These are phyloP conservation scores for Picochlorum sp. DNA, from an alignment of 139 green algal species.

Conservation along the genomic window DNA sequence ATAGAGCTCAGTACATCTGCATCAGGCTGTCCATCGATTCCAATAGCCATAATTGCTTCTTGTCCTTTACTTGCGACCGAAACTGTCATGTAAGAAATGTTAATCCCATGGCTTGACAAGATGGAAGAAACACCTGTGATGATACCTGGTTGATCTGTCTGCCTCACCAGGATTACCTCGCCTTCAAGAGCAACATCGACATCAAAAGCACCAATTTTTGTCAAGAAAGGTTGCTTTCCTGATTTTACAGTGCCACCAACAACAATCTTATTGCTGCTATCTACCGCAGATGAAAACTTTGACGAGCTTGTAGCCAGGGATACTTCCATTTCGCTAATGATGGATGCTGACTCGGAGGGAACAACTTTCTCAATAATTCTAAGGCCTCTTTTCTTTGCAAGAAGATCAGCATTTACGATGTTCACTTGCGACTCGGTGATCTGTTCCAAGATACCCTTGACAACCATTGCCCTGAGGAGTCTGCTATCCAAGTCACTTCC, in stretches of 20 bases:
- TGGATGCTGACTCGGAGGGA: slow-evolving; percentile 13
- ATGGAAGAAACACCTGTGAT: slow-evolving; percentile 66
- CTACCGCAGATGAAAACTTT: slow-evolving; percentile 59
- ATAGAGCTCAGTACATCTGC: slow-evolving; percentile 8
- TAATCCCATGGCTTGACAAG: slow-evolving; percentile 63
- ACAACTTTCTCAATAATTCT: slow-evolving; percentile 56
- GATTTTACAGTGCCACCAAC: slow-evolving; percentile 62
- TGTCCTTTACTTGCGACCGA: slow-evolving; percentile 14
- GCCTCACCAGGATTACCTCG: slow-evolving; percentile 59
- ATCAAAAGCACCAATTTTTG: slow-evolving; percentile 74
- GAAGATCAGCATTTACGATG: slow-evolving; percentile 92
- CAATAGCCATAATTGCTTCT: slow-evolving; percentile 90
- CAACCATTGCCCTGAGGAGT: slow-evolving; percentile 86
- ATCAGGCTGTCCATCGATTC: slow-evolving; percentile 50
- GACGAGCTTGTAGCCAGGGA: slow-evolving; percentile 41
- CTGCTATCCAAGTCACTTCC: slow-evolving; percentile 86
- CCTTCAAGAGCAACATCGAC: slow-evolving; percentile 71
- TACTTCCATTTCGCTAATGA: slow-evolving; percentile 37
- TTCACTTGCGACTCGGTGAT: slow-evolving; percentile 56
- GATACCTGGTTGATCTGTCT: slow-evolving; percentile 87
- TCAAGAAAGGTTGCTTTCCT: slow-evolving; percentile 61
- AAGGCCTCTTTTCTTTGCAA: slow-evolving; percentile 79
- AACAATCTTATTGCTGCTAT: slow-evolving; percentile 43
- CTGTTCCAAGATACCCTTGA: slow-evolving; percentile 78
- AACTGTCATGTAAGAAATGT: slow-evolving; percentile 95